Conservation (phyloP, 2,329 filamentous ascomycete species). For the Aureobasidium sp. region DNA sequence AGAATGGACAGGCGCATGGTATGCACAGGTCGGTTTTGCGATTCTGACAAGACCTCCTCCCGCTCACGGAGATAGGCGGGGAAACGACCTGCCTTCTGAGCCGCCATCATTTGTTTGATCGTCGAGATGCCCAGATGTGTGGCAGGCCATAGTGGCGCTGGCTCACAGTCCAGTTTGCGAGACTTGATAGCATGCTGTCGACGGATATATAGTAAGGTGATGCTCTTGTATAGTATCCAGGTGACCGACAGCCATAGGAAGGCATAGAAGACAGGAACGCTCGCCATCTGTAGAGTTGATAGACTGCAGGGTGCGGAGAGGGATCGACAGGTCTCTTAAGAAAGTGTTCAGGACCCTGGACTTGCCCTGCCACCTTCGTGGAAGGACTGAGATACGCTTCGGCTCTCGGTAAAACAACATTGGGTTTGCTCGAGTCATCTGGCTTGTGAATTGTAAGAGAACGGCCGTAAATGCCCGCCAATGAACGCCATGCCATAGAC, state of each 20-base stretch:
- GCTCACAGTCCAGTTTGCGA: constrained; percentile 10
- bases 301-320: not conserved
- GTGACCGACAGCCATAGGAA: not conserved
- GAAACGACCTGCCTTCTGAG: constrained; percentile 21
- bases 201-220: not conserved
- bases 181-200: constrained; percentile 12
- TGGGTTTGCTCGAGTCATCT: constrained; percentile 1
- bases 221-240: not conserved
- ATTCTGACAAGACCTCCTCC: constrained; percentile 18
- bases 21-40: constrained; percentile 19
- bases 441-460: not conserved
- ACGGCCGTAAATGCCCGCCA: constrained; percentile 11
- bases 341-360: not conserved
- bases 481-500: not conserved
- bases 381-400: not conserved
- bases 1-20: constrained; percentile 21
- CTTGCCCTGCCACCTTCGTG: not conserved
- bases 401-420: not conserved
- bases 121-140: constrained; percentile 24
- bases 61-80: constrained; percentile 23
- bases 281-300: not conserved
- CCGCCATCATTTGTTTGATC: constrained; percentile 20
- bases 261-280: not conserved
- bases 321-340: constrained; percentile 12
- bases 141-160: constrained; percentile 18